Evolutionary conservation across 2,329 filamentous ascomycete species (phyloP), one percentile per base, ranked within the genome.

Genomic region (Huntiella omanensis): DNA sequence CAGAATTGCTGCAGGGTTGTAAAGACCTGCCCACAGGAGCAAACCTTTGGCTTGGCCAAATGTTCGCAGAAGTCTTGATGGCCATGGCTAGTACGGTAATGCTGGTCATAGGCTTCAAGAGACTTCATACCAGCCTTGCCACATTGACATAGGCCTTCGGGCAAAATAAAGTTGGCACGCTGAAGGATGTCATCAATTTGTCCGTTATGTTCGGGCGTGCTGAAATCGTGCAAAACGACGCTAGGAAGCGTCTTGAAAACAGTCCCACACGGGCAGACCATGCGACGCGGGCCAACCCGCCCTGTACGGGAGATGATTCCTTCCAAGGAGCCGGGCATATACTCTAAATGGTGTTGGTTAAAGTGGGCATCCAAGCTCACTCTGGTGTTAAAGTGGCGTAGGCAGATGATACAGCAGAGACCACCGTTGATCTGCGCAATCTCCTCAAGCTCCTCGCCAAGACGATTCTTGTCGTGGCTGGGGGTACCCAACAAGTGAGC

Each of bases 1-100:
- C 40, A 43, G 17, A 43, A 43, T 19, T 43, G 40, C 28, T 43
- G 40, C 40, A 43, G 40, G 11, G 40, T 43, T n/a, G 8, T 10
- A 34, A 43, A 43, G 15, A 19, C 32, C 28, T 43, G 40, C n/a
- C 40, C 40, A 43, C 40, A 43, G 12, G 40, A 43, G 22, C 40
- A 43, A 43, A 34, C n/a, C 40, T 43, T 43, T 10, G 28, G 28
- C 13, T 33, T 32, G 5, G 22, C 8, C 13, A 43, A 17, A 43
- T 43, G 40, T 33, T 13, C 28, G 4, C 16, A 13, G 16, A 34
- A 13, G 12, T n/a, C 28, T 11, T 43, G 28, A 15, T 43, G 17
- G 16, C 40, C 32, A 17, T 43, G 40, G 32, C 32, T 43, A 10
- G 40, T 43, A 8, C 40, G 40, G 22, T 35, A 43, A 19, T 43